A percentile compares a stretch with the other conserved stretches of the same genome.
Evolutionary conservation across 768 basidiomycete genomes (phyloP).

Genomic region (Pholiota microspora): DNA sequence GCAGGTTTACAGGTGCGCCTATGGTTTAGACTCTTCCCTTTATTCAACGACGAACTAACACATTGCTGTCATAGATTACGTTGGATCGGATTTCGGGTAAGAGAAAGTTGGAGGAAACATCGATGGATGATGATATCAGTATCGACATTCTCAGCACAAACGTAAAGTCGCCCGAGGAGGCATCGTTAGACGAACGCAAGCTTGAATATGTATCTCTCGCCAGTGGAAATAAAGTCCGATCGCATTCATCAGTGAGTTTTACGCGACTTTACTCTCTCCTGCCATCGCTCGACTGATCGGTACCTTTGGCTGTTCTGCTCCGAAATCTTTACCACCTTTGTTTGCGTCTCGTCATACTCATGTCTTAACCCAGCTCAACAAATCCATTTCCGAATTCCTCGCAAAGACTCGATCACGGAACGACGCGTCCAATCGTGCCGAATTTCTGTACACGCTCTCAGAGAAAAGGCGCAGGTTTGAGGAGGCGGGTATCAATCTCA

Average conservation of each 20-base stretch:
- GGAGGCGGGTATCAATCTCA: conserved; percentile 21
- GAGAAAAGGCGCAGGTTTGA: conserved; percentile 50
- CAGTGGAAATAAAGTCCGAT: conserved; percentile 43
- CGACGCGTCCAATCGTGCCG: conserved; percentile 72
- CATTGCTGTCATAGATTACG: conserved; percentile 12
- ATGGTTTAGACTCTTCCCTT: background rate
- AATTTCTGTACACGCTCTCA: conserved; percentile 62
- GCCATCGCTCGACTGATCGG: conserved; percentile 12
- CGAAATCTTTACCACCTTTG: no score
- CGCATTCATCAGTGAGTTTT: conserved; percentile 57
- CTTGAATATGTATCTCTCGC: conserved; percentile 55
- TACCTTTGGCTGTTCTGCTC: background rate
- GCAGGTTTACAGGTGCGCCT: conserved; percentile 48
- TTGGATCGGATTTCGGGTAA: conserved; percentile 20
- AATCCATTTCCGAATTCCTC: conserved; percentile 69
- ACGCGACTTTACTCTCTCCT: background rate
- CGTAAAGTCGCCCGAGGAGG: conserved; percentile 5
- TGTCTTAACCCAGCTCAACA: conserved; percentile 74
- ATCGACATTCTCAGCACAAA: conserved; percentile 8
- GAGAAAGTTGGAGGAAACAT: conserved; percentile 9
- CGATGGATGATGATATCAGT: conserved; percentile 12
- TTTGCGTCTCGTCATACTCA: no score
- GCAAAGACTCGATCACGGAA: conserved; percentile 70
- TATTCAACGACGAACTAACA: conserved; percentile 9
- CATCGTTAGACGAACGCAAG: conserved; percentile 64